Conservation (phyloP, 2,329 filamentous ascomycete species). For the Ophiostoma montium region DNA sequence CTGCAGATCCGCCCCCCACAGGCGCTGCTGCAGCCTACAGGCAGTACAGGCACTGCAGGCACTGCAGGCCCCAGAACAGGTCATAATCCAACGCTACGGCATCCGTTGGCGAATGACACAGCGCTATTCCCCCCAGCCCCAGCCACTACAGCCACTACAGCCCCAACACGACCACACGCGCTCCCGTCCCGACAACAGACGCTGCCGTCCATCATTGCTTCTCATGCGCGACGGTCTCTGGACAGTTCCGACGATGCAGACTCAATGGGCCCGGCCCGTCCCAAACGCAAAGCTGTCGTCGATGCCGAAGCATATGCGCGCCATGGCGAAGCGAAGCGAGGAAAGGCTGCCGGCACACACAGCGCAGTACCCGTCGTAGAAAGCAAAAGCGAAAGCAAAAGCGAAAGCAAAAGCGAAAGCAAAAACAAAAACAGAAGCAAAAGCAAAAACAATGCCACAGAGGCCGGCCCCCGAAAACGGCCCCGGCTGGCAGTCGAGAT, state of each 20-base stretch:
- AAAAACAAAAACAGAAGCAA: no score
- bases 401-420: no score
- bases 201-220: constrained; percentile 6
- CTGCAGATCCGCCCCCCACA: background rate
- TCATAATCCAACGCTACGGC: background rate
- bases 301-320: background rate
- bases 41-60: background rate
- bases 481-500: constrained; percentile 40
- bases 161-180: background rate
- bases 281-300: constrained; percentile 10
- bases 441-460: constrained; percentile 3
- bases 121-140: no score
- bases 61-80: background rate
- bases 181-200: constrained; percentile 1
- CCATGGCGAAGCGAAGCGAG: background rate
- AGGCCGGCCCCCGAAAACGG: constrained; percentile 33
- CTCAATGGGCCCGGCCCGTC: constrained; percentile 9
- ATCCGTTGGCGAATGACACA: background rate
- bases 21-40: background rate
- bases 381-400: no score
- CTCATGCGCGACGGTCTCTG: constrained; percentile 10
- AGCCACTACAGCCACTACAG: background rate
- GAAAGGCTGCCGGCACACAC: background rate
- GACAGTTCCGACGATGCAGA: constrained; percentile 11
- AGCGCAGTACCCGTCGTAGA: background rate